These are phyloP conservation scores for Voacanga thouarsii DNA, from an alignment of 257 asterid species.

Conservation along the genomic window DNA sequence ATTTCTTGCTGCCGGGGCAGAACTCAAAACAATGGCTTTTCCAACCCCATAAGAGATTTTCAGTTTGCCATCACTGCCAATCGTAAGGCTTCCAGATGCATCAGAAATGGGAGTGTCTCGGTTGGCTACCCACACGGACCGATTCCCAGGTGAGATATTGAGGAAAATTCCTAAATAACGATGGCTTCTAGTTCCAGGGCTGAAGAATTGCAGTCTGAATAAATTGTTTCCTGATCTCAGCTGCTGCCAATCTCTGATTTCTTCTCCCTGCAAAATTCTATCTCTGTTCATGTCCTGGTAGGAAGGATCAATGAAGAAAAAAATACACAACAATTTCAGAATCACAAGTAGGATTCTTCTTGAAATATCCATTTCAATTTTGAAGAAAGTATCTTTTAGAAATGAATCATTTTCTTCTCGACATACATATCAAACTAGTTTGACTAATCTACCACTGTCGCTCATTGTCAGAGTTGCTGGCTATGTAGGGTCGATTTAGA, in stretches of 20 bases:
- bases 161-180: constrained; percentile 32
- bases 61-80: constrained; percentile 21
- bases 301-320: not conserved
- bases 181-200: constrained; percentile 10
- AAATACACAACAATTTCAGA: not conserved
- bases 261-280: constrained; percentile 9
- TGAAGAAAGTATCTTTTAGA: not conserved
- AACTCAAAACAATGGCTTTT: not conserved
- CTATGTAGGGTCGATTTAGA: too few relatives aligned
- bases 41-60: constrained; percentile 18
- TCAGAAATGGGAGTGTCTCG: constrained; percentile 23
- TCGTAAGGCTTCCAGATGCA: constrained; percentile 21
- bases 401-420: not conserved
- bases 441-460: not conserved
- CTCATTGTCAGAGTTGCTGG: not conserved
- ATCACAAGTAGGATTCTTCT: not conserved
- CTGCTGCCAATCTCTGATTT: constrained; percentile 15
- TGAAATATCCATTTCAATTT: not conserved
- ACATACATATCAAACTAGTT: too few relatives aligned
- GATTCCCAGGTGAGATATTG: not conserved
- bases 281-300: not conserved
- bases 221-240: constrained; percentile 17
- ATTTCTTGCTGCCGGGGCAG: constrained; percentile 13
- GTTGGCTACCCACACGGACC: constrained; percentile 34
- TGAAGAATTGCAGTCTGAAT: constrained; percentile 27